Base-by-base conservation (phyloP, 306 rosid genomes). In the barrel medic (Medicago truncatula) region DNA sequence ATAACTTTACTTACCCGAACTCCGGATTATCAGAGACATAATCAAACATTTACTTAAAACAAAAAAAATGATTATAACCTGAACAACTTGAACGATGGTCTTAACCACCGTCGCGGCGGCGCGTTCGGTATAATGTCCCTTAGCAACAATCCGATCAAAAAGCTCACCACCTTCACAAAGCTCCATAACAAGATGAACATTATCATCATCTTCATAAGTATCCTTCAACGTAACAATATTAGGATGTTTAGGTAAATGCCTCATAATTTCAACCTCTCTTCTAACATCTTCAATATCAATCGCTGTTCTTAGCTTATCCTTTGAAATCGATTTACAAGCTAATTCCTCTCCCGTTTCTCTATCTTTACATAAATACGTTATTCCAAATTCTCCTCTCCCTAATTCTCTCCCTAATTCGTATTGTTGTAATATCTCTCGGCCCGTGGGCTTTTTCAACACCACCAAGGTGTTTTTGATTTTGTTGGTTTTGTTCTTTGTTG, bases 221-320 rank as follows among this genome's bases (percentile, higher is more conserved):
- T 87, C 96, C 72, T 83, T 94, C 81, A 91, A 83, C 44, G 70
- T 61, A 21, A 94, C 97, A 9, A 94, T 79, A 46, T 94, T 94
- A 2, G 78, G 84, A 17, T 91, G 98, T 44, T 76, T 53, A 0
- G 97, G 96, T 68, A 94, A 21, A 72, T 87, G 91, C 41, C 67
- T 81, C 98, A 94, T 94, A 78, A 94, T 94, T 81, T 87, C 92
- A 40, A 92, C 98, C 82, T 94, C 98, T 49, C 98, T 88, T 80
- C 91, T 84, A 16, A 94, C 97, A 12, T 94, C 98, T 0, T 91
- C 95, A 3, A 92, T 66, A 60, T 91, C 98, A 28, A 92, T 79
- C 4, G 95, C 75, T 0, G 95, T 90, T 68, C 86, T 80, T 44
- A 94, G 86, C 84, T 94, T 94, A 83, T 87, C 88, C 90, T 94